phyloP scores from a whole-genome alignment of 192 early-diverging fungal species.

The Entophlyctis luteolus region DNA sequence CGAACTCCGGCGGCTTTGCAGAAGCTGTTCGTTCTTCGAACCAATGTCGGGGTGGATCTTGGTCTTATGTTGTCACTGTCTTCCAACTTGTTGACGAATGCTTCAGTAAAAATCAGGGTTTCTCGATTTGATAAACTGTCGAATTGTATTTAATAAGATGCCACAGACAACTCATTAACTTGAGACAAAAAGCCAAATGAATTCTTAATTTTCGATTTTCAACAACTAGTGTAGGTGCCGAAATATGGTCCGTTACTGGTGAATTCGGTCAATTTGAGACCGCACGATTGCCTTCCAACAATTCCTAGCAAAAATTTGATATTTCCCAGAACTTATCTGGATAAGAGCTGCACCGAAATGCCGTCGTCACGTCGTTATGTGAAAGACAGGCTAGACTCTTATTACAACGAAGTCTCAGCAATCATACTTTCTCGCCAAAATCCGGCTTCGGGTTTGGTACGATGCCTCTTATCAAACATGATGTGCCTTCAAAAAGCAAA shows the following conservation, averaged over 20 bases:
- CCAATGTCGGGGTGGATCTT: constrained; percentile 13
- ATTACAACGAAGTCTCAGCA: constrained; percentile 66
- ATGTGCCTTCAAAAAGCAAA: too few relatives aligned
- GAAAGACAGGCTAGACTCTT: constrained; percentile 61
- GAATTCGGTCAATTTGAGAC: too few relatives aligned
- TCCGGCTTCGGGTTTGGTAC: constrained; percentile 69
- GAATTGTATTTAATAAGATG: constrained; percentile 33
- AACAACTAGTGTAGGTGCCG: too few relatives aligned
- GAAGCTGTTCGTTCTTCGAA: constrained; percentile 43
- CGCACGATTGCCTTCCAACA: too few relatives aligned
- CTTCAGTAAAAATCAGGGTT: constrained; percentile 39
- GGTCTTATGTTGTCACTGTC: constrained; percentile 7
- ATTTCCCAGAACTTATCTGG: too few relatives aligned
- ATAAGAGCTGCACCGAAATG: too few relatives aligned
- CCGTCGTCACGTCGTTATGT: constrained; percentile 1
- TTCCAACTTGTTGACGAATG: constrained; percentile 27
- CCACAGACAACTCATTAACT: constrained; percentile 7
- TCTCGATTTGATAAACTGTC: constrained; percentile 30
- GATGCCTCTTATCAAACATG: too few relatives aligned
- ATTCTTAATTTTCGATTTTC: too few relatives aligned
- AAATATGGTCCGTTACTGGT: too few relatives aligned
- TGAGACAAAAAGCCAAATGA: too few relatives aligned
- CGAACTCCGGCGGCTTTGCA: too few relatives aligned
- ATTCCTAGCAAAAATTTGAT: too few relatives aligned
- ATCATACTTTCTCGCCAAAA: constrained; percentile 79